Conservation (phyloP, 2,329 filamentous ascomycete genomes). For the Colletotrichum tamarilloi region DNA sequence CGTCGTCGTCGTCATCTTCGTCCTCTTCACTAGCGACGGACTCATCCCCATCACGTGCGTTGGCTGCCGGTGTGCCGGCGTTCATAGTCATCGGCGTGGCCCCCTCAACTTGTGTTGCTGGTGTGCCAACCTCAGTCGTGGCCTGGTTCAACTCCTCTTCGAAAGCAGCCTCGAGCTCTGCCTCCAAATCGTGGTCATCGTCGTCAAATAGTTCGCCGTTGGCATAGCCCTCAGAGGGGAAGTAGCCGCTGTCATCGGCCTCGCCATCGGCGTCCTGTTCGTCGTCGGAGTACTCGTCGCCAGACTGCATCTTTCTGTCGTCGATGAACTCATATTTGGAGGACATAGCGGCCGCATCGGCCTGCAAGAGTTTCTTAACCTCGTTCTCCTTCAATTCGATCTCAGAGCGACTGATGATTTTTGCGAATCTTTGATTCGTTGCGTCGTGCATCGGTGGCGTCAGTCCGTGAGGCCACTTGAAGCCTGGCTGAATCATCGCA, state of each 20-base stretch:
- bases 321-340: constrained; percentile 75
- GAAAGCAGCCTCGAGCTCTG: constrained; percentile 66
- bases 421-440: constrained; percentile 83
- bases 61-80: constrained; percentile 55
- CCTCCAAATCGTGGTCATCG: constrained; percentile 61
- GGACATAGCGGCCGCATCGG: constrained; percentile 71
- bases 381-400: constrained; percentile 87
- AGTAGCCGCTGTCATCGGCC: constrained; percentile 56
- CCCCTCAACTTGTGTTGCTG: constrained; percentile 54
- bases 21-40: constrained; percentile 58
- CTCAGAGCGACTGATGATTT: constrained; percentile 83
- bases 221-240: constrained; percentile 43
- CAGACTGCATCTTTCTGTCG: constrained; percentile 49
- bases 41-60: constrained; percentile 56
- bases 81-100: constrained; percentile 57
- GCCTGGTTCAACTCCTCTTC: constrained; percentile 54
- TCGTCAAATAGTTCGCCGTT: constrained; percentile 47
- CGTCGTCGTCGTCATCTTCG: constrained; percentile 63
- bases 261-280: constrained; percentile 63
- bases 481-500: constrained; percentile 73
- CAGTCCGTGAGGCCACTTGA: constrained; percentile 85
- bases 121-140: constrained; percentile 51
- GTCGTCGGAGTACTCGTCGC: constrained; percentile 68
- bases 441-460: constrained; percentile 91
- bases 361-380: constrained; percentile 78